Evolutionary conservation across 1,284 basidiomycete species (phyloP), one percentile per base, ranked within the genome.

Genomic region (Heterobasidion occidentale): DNA sequence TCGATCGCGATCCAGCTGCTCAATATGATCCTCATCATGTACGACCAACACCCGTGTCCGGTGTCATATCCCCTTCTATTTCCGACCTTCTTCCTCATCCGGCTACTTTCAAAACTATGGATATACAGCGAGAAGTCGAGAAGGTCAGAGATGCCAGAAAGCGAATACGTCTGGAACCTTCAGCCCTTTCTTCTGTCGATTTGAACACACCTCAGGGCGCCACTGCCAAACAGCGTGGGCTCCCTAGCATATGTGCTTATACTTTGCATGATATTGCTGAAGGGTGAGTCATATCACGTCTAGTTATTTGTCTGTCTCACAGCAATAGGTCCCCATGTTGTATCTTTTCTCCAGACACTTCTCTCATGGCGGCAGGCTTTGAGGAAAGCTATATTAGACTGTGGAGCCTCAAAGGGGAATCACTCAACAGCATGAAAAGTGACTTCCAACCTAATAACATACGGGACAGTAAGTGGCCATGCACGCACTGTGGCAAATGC

Each of bases 291-390:
- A 67, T 65, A 86, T 36, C 36, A 56, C 36, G 54, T 51, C 50
- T 57, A 36, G 52, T 59, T 42, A 35, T 50, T 53, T 51, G 48
- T 27, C 27, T 27, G 27, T 5, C 27, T 27, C 27, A 27, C 27
- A 27, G 46, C 33, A 15, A n/a, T 36, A 96, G 94, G 27, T 80
- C 90, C 14, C 92, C 94, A 2, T 94, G 91, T 63, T 87, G 86
- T 56, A 84, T 87, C 14, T 98, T 99, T 66, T 98, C 96, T 15
- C 81, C 82, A 52, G 97, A 99, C 70, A 88, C 88, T 1, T 90
- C 94, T 7, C 71, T 99, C n/a, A 86, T 99, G 82, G 97, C 96
- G 1, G 92, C 91, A 34, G 97, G 97, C 1, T 98, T 98, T 66
- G 83, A 93, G 42, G 96, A 99, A 71, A 98, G 95, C 65, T 96